These are phyloP conservation scores for Colletotrichum shisoi DNA, from an alignment of 2,329 filamentous ascomycete genomes.

Conservation along the genomic window DNA sequence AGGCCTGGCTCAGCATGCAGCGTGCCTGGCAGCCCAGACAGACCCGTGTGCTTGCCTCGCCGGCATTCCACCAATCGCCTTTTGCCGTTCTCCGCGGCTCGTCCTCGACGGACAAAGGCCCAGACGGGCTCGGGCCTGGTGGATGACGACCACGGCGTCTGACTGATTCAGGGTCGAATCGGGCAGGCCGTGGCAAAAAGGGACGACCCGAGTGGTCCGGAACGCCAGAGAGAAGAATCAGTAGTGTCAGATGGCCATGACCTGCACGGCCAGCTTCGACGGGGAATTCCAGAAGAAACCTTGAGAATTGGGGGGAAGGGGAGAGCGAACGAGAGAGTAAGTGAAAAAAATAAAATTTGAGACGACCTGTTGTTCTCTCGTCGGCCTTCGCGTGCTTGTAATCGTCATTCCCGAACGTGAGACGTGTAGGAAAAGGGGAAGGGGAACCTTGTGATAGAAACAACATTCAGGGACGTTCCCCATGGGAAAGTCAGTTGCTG, in stretches of 20 bases:
- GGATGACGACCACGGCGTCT: conserved; percentile 10
- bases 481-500: conserved; percentile 32
- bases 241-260: neutral
- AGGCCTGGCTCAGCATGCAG: conserved; percentile 4
- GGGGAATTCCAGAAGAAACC: conserved; percentile 10
- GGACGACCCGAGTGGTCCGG: conserved; percentile 40
- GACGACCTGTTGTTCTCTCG: conserved; percentile 16
- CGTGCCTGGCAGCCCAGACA: conserved; percentile 12
- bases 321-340: no score
- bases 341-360: conserved; percentile 6
- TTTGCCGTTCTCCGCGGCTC: neutral
- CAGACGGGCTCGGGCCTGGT: conserved; percentile 22
- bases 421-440: neutral
- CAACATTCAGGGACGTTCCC: conserved; percentile 20
- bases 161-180: conserved; percentile 37
- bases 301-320: neutral
- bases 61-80: conserved; percentile 6
- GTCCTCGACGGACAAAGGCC: conserved; percentile 24
- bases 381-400: conserved; percentile 14
- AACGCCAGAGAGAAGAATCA: conserved; percentile 22
- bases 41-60: neutral
- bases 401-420: no score
- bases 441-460: neutral
- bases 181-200: conserved; percentile 41
- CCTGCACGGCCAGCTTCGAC: conserved; percentile 9